Base-by-base conservation (phyloP, 2,329 filamentous ascomycete species). In the Chrysoporthe cubensis region DNA sequence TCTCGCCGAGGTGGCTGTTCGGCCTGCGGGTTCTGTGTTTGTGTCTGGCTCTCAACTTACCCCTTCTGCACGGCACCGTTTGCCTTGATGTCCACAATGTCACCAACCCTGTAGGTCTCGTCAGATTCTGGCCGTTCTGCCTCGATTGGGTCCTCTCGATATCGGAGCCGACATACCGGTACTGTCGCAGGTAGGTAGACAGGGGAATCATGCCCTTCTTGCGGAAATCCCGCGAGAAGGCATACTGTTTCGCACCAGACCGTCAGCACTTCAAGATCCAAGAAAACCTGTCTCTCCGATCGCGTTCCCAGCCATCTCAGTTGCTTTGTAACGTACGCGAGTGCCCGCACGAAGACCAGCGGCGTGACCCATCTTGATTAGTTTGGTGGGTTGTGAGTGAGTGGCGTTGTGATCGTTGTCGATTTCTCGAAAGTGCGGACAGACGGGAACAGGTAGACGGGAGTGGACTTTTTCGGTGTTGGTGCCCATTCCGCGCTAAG, bases 41-140 rank as follows among this genome's bases (percentile, higher is more conserved):
- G 74, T 70, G 64, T 74, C 77, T 42, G 44, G 34, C 26, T 61
- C 50, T 44, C 21, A 57, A 85, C 90, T 90, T 86, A 96, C 92
- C 94, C 94, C 90, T 97, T 97, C 88, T 97, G 94, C 74, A 96
- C 92, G 80, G 94, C 96, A 91, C 94, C 96, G 87, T 99, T 98
- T 80, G 92, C 92, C 86, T 97, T 96, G 83, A 99, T 93, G 82
- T 99, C 96, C 80, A 99, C 96, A 78, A 98, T 97, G 80, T 99
- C 96, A 83, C 96, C 96, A 80, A 99, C 96, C 83, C 90, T 93
- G 77, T 71, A 63, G n/a, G 4, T 26, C 6, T 26, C 32, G 62
- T 68, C 52, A 68, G 68, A n/a, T 42, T 44, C 11, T 13, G 58
- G 16, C 64, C 61, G 66, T 58, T 50, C 32, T 61, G 61, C 43